phyloP scores from a whole-genome alignment of 2,329 filamentous ascomycete genomes.

The Cordyceps cicadae region DNA sequence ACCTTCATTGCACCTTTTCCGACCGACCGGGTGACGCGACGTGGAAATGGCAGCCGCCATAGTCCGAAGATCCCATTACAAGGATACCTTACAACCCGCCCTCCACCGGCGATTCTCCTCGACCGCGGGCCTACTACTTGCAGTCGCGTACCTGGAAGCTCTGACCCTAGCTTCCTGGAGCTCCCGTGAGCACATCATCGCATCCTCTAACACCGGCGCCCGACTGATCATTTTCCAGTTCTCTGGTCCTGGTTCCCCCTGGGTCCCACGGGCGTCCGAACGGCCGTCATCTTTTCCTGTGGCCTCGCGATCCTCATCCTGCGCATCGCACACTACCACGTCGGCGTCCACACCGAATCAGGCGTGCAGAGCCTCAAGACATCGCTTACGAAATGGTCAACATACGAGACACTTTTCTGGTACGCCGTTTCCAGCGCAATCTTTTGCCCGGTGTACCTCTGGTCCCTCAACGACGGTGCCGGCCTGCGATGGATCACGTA shows the following conservation, averaged over 20 bases:
- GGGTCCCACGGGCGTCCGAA: conserved; percentile 64
- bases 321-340: conserved; percentile 75
- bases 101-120: conserved; percentile 80
- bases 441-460: conserved; percentile 75
- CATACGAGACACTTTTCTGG: conserved; percentile 63
- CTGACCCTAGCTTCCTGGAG: conserved; percentile 61
- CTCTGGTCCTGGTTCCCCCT: conserved; percentile 85
- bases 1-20: conserved; percentile 21
- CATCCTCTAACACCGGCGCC: conserved; percentile 7
- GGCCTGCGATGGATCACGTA: conserved; percentile 67
- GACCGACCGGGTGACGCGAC: conserved; percentile 31
- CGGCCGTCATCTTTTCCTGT: conserved; percentile 66
- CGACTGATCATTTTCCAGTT: conserved; percentile 37
- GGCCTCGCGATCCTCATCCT: conserved; percentile 73
- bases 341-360: conserved; percentile 60
- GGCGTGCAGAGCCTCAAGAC: conserved; percentile 55
- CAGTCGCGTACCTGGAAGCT: conserved; percentile 65
- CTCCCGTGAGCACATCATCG: conserved; percentile 50
- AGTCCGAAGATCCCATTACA: conserved; percentile 58
- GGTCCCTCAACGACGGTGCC: conserved; percentile 51
- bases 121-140: conserved; percentile 61
- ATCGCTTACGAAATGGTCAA: conserved; percentile 49
- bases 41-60: conserved; percentile 43
- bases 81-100: conserved; percentile 83
- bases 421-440: conserved; percentile 71